Percentiles rank a stretch among this genome's conserved stretches.
These are phyloP conservation scores for Alectoria sarmentosa DNA, from an alignment of 495 filamentous ascomycete genomes.

Conservation along the genomic window DNA sequence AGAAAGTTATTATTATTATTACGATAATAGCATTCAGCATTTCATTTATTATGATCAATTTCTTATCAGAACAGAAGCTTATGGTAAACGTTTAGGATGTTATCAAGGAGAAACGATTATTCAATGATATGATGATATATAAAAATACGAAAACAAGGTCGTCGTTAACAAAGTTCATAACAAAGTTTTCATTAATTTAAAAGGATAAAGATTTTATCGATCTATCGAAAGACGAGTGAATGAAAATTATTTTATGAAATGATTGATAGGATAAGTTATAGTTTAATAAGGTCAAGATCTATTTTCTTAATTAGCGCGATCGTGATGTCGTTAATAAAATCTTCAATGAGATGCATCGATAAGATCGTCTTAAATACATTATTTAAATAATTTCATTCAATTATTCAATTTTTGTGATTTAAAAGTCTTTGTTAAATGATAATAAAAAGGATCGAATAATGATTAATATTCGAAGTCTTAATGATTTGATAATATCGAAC, in stretches of 20 bases:
- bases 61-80: no score
- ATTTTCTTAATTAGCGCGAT: background rate
- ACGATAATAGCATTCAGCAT: no score
- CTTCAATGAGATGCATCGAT: background rate
- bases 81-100: no score
- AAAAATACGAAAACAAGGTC: no score
- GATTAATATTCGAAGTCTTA: slow-evolving; percentile 18
- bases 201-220: background rate
- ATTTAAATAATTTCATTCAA: background rate
- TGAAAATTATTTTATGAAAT: no score
- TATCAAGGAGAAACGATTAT: no score
- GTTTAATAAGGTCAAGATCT: background rate
- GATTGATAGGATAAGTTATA: background rate
- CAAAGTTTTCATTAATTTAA: background rate
- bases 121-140: no score
- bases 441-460: slow-evolving; percentile 16
- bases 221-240: no score
- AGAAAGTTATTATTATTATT: no score
- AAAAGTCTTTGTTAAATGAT: background rate
- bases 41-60: no score
- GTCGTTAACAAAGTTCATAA: background rate
- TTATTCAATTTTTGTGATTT: background rate
- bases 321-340: background rate
- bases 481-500: slow-evolving; percentile 12
- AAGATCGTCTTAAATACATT: background rate